Evolutionary conservation across 2,329 filamentous ascomycete species (phyloP), one percentile per base, ranked within the genome.

Genomic region (Aspergillus novofumigatus): DNA sequence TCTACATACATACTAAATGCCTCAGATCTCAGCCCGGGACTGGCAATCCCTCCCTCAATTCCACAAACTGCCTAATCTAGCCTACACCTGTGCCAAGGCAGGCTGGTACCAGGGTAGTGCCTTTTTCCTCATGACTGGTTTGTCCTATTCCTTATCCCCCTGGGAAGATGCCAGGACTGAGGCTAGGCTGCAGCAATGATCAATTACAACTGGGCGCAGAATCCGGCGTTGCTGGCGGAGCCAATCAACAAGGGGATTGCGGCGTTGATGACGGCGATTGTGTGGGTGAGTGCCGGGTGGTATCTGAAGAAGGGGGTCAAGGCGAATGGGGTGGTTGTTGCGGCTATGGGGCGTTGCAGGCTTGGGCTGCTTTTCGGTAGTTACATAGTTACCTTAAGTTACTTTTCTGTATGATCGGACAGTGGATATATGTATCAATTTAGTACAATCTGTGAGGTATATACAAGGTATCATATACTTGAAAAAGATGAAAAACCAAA

Each of bases 71-170:
- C 66, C 65, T 9, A 61, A 47, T 49, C 58, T 66, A 2, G 61
- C 66, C 45, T 67, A 60, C 35, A 63, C 65, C 4, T 63, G 66
- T 42, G 63, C 60, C 21, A 61, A 55, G 9, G 64, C 58, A 2
- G 66, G 66, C 14, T 68, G 66, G 66, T 68, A 62, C n/a, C 65
- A 67, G 53, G 65, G 65, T 2, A 65, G 64, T 52, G 63, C 52
- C 1, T 67, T 62, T 42, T 62, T 67, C 50, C 10, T 67, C 11
- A 56, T 67, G 29, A 65, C 57, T 9, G 65, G 64, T 66, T 49
- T 25, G 53, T 26, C 5, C 41, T n/a, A 5, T 20, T 21, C 20
- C 41, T 35, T 17, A 35, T 35, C 28, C 28, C 28, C 6, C 26
- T 28, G 7, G 1, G 28, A 10, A 28, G 28, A 28, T 10, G 8